These are phyloP conservation scores for Gardenia jasminoides DNA, from an alignment of 257 asterid species.

Conservation along the genomic window DNA sequence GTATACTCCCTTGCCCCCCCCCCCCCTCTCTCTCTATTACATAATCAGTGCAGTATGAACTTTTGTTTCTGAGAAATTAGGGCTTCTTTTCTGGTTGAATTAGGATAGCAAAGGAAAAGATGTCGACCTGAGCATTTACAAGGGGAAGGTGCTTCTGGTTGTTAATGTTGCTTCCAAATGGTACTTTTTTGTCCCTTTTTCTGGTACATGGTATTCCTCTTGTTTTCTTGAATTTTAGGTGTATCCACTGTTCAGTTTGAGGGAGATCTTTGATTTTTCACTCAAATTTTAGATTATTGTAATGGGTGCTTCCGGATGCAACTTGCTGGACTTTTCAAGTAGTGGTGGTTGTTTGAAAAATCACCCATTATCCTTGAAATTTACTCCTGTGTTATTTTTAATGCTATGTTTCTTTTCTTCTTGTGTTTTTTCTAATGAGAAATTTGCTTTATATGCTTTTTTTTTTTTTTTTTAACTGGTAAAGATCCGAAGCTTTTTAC, in stretches of 20 bases:
- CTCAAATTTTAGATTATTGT: neutral
- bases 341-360: too few relatives aligned
- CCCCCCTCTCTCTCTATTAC: neutral
- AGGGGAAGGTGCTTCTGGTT: constrained; percentile 81
- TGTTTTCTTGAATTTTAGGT: neutral
- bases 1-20: constrained; percentile 24
- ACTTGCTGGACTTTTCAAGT: neutral
- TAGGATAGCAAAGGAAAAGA: constrained; percentile 69
- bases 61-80: neutral
- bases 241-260: neutral
- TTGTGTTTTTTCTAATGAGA: neutral
- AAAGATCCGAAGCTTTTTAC: neutral
- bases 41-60: neutral
- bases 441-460: constrained; percentile 1
- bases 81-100: neutral
- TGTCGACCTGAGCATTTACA: constrained; percentile 58
- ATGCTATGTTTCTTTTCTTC: too few relatives aligned
- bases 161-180: constrained; percentile 98
- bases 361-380: neutral
- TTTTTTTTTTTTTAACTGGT: constrained; percentile 5
- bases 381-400: neutral
- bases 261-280: neutral
- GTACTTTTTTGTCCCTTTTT: constrained; percentile 24
- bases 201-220: neutral
- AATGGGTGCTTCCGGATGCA: neutral